Conservation (phyloP, 2,329 filamentous ascomycete genomes). For the Ophiostoma piceae region DNA sequence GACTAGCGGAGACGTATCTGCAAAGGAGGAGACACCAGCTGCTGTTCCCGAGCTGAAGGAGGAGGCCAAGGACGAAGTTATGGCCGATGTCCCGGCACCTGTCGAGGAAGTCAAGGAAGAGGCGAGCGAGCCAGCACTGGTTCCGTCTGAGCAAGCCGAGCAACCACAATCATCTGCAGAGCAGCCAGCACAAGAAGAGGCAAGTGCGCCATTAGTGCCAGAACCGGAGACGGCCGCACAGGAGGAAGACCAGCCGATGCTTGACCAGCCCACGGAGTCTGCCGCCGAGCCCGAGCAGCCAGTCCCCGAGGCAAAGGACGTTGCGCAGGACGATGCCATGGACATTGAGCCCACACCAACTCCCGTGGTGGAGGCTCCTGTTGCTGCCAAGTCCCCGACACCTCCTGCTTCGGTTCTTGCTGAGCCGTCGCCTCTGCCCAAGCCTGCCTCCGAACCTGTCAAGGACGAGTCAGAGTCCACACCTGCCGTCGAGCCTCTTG, state of each 20-base stretch:
- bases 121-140: neutral
- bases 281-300: neutral
- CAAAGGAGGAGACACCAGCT: constrained; percentile 6
- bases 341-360: neutral
- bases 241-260: constrained; percentile 20
- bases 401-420: neutral
- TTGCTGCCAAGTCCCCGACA: neutral
- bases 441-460: neutral
- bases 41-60: constrained; percentile 13
- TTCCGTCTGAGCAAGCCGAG: neutral
- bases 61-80: constrained; percentile 20
- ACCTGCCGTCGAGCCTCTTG: neutral
- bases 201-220: neutral
- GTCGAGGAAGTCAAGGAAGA: neutral
- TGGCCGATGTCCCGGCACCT: constrained; percentile 16
- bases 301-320: neutral
- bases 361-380: neutral
- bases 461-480: neutral
- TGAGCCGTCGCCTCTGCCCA: neutral
- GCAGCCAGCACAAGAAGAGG: neutral
- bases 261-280: constrained; percentile 20
- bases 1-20: neutral
- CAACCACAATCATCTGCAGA: neutral
- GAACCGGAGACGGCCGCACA: neutral
- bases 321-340: neutral